Evolutionary conservation across 192 early-diverging fungal genomes (phyloP), one percentile per base, ranked within the genome.

Genomic region (Podila epigama): DNA sequence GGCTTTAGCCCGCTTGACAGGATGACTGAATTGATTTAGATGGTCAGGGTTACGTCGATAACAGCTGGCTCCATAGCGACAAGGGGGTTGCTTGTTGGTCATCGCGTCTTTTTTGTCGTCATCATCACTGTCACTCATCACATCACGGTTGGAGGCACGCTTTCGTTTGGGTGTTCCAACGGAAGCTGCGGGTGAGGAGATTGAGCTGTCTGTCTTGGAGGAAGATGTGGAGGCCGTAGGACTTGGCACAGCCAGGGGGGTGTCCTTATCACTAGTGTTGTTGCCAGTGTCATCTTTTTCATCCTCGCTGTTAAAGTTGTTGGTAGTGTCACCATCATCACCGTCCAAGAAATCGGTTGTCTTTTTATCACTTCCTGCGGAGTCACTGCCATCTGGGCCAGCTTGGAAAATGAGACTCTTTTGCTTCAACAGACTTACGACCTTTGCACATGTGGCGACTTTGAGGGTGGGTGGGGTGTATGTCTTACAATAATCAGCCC

Each of bases 41-140:
- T 75, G 71, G 36, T 75, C 71, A 0, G 71, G 71, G 32, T 75
- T 75, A 40, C 58, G 54, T n/a, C 71, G 64, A 33, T 75, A 75
- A 29, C 71, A 75, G 44, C 33, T 67, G 22, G 71, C 51, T 18
- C 71, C 71, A 27, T 75, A 75, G 10, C 59, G 58, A 32, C 71
- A 75, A 7, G 58, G 51, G 31, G 55, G 18, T 12, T 11, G 29
- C 15, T 72, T 56, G 10, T 58, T 37, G 4, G 59, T 64, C 34
- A 18, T 44, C 42, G 31, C 22, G 4, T 18, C 20, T 6, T 18
- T 35, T 0, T 27, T 48, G 22, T 35, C 31, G 22, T 55, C 50
- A 4, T 50, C 29, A n/a, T 41, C 37, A 16, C 35, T 54, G 48
- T 51, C 52, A 7, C 44, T 48, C 44, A 48, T 48, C 44, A 48